Evolutionary conservation across 208 protist species (phyloP), one percentile per base, ranked within the genome.

Genomic region (Lotmaria passim): DNA sequence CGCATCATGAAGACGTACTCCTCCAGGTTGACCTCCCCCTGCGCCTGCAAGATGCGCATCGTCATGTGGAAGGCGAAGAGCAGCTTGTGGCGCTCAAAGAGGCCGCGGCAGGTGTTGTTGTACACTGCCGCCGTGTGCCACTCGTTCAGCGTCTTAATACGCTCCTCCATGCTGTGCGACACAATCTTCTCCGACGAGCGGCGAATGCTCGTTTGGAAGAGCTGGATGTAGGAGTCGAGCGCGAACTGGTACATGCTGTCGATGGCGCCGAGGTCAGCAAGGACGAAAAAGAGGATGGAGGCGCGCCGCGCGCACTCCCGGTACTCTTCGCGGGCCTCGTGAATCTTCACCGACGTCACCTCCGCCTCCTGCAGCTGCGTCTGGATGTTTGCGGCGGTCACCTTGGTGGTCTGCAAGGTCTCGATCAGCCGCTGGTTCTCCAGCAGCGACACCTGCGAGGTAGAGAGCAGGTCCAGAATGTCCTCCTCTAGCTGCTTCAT

Each of bases 221-320:
- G 82, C 11, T 94, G 79, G 55, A 99, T 98, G 83, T 99, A 99
- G 6, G 96, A 91, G 67, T 99, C 98, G 7, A 99, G 84, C 21
- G 98, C 97, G 73, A 99, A 99, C 82, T 99, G 98, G 84, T 99
- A 99, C 98, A 99, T 99, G 28, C 91, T 90, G 82, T 99, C 98
- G 59, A 99, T 97, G 14, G 80, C 85, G 43, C 93, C 89, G 17
- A 99, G 82, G 81, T 99, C 98, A 17, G 88, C 89, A 7, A 99
- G 81, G 19, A 99, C 96, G 68, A 99, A 99, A 82, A 98, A 99
- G 11, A 99, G 86, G 41, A 99, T 93, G 1, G 98, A 98, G 19
- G 98, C 97, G 15, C 98, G 90, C 11, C 82, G 57, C 3, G 98
- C 98, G 63, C 92, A 97, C 31, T 97, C 91, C 65, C 98, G 90